phyloP scores from a whole-genome alignment of 2,329 filamentous ascomycete genomes.

The Periconia macrospinosa region DNA sequence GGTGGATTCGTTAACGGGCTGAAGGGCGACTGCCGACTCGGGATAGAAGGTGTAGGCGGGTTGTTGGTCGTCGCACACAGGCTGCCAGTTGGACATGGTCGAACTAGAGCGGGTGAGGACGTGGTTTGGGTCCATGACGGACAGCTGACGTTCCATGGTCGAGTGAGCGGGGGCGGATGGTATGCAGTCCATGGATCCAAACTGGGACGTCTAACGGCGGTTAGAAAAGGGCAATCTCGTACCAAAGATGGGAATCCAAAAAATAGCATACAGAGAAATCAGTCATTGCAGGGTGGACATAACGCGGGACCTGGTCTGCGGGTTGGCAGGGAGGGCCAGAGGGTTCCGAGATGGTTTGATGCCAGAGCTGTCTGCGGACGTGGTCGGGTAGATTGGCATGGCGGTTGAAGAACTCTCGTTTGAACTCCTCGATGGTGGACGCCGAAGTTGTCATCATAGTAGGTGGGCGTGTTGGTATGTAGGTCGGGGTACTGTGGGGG shows the following conservation, averaged over 20 bases:
- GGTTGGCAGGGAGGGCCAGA: slow-evolving; percentile 15
- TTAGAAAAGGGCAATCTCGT: slow-evolving; percentile 30
- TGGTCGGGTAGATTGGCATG: slow-evolving; percentile 38
- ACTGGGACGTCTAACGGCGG: slow-evolving; percentile 23
- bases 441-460: slow-evolving; percentile 31
- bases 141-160: slow-evolving; percentile 33
- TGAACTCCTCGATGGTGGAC: slow-evolving; percentile 37
- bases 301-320: slow-evolving; percentile 36
- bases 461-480: slow-evolving; percentile 1
- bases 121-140: slow-evolving; percentile 18
- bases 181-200: slow-evolving; percentile 34
- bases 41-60: slow-evolving; percentile 38
- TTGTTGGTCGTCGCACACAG: slow-evolving; percentile 20
- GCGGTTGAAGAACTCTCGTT: slow-evolving; percentile 38
- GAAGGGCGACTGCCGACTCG: slow-evolving; percentile 23
- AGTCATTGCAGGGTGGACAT: slow-evolving; percentile 30
- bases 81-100: slow-evolving; percentile 25
- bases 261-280: slow-evolving; percentile 32
- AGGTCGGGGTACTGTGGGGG: background rate
- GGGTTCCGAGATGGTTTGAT: slow-evolving; percentile 23
- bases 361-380: slow-evolving; percentile 40
- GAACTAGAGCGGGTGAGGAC: slow-evolving; percentile 26
- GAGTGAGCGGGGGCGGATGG: slow-evolving; percentile 35
- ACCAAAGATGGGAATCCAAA: slow-evolving; percentile 29
- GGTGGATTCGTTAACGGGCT: slow-evolving; percentile 27